Percentiles rank a stretch among this genome's conserved stretches.
These are phyloP conservation scores for Plasmodium coatneyi DNA, from an alignment of 169 alveolate species.

Conservation along the genomic window DNA sequence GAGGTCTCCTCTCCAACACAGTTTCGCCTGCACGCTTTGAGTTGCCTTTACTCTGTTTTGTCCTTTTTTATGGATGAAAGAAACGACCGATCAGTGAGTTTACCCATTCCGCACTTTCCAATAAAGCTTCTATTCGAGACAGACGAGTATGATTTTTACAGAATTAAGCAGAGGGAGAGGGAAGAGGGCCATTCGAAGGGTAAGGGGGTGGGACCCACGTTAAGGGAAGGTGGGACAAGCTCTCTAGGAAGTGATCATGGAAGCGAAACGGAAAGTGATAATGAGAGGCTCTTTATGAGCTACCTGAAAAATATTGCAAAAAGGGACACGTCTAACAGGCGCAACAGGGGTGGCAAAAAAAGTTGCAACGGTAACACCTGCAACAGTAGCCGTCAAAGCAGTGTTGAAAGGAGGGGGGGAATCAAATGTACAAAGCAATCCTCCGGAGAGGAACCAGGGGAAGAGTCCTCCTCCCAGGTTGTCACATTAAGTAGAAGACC, in stretches of 20 bases:
- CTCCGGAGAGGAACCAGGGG: background rate
- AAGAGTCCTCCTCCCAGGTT: background rate
- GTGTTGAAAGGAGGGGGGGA: background rate
- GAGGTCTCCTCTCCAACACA: background rate
- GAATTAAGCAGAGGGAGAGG: slow-evolving; percentile 10
- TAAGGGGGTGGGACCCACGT: background rate
- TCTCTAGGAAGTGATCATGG: background rate
- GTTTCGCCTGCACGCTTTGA: background rate
- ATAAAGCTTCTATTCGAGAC: slow-evolving; percentile 11
- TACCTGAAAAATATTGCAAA: slow-evolving; percentile 39
- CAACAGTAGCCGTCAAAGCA: background rate
- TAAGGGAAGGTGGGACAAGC: background rate
- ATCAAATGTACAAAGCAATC: background rate
- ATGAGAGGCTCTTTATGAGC: slow-evolving; percentile 56
- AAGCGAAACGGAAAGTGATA: slow-evolving; percentile 45
- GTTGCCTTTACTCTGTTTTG: background rate
- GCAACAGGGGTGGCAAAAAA: background rate
- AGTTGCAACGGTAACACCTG: background rate
- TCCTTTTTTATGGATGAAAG: slow-evolving; percentile 58
- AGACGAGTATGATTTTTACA: slow-evolving; percentile 58
- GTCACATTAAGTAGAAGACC: background rate
- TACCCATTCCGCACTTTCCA: slow-evolving; percentile 65
- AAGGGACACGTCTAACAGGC: background rate
- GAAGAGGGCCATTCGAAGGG: background rate
- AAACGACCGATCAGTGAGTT: slow-evolving; percentile 1